Evolutionary conservation across 2,329 filamentous ascomycete species (phyloP).

Genomic region (Ilyonectria destructans): DNA sequence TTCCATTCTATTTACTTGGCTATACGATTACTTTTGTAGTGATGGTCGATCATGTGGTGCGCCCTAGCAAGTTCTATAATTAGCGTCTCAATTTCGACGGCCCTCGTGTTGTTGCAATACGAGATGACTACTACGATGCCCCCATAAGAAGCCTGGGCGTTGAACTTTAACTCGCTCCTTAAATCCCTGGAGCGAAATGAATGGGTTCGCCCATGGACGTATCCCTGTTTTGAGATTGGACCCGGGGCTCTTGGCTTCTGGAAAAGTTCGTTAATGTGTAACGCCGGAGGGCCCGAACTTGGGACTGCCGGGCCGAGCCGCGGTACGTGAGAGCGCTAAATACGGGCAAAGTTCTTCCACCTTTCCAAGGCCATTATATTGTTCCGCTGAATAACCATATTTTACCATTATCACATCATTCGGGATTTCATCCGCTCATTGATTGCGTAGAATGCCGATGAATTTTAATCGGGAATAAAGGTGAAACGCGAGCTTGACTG

Average conservation of each 20-base stretch:
- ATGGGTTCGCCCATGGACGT: background rate
- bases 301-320: background rate
- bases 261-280: background rate
- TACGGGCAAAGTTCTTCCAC: background rate
- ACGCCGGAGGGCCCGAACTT: background rate
- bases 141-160: background rate
- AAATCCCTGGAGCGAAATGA: background rate
- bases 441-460: no score
- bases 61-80: slow-evolving; percentile 5
- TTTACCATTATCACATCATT: background rate
- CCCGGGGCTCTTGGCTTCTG: background rate
- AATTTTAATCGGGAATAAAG: no score
- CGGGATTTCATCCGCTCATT: no score
- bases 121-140: background rate
- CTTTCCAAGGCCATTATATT: background rate
- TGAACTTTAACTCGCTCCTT: slow-evolving; percentile 2
- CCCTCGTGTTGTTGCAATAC: slow-evolving; percentile 9
- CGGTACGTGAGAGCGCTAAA: slow-evolving; percentile 1
- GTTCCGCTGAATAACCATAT: background rate
- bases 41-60: background rate
- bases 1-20: background rate
- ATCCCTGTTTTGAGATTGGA: background rate
- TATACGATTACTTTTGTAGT: background rate
- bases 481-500: no score
- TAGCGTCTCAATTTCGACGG: background rate